A percentile compares a stretch with the other conserved stretches of the same genome.
phyloP scores from a whole-genome alignment of 495 filamentous ascomycete genomes.

The Amniculicola lignicola region DNA sequence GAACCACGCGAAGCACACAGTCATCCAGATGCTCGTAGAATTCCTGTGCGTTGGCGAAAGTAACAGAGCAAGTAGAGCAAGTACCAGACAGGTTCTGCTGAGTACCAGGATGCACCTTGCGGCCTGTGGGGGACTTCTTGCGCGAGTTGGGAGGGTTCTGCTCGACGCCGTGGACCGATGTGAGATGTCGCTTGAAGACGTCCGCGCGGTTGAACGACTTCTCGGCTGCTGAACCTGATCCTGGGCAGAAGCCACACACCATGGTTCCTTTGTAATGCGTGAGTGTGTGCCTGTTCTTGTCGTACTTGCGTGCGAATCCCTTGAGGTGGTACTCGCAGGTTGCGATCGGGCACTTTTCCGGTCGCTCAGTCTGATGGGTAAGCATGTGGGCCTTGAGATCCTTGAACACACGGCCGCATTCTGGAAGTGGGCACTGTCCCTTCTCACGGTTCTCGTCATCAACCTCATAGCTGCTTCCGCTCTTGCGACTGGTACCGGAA shows the following conservation, averaged over 20 bases:
- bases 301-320: constrained; percentile 96
- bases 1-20: constrained; percentile 95
- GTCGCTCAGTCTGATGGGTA: constrained; percentile 88
- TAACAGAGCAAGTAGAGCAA: constrained; percentile 90
- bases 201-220: constrained; percentile 99
- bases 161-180: constrained; percentile 89
- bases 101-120: constrained; percentile 55
- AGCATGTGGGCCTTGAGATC: constrained; percentile 95
- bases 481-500: constrained; percentile 54
- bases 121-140: constrained; percentile 69
- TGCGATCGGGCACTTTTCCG: constrained; percentile 93
- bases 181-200: constrained; percentile 97
- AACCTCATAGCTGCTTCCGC: constrained; percentile 49
- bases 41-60: constrained; percentile 91
- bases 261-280: constrained; percentile 99
- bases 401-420: constrained; percentile 89
- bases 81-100: constrained; percentile 59
- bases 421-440: constrained; percentile 75
- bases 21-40: constrained; percentile 99
- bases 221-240: constrained; percentile 84
- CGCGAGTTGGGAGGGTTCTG: constrained; percentile 94
- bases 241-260: constrained; percentile 97
- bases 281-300: constrained; percentile 96
- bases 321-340: constrained; percentile 94
- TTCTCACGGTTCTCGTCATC: constrained; percentile 65